Percentiles rank a stretch among this genome's conserved stretches.
Conservation (phyloP, 2,329 filamentous ascomycete species). For the Amauroascus niger region DNA sequence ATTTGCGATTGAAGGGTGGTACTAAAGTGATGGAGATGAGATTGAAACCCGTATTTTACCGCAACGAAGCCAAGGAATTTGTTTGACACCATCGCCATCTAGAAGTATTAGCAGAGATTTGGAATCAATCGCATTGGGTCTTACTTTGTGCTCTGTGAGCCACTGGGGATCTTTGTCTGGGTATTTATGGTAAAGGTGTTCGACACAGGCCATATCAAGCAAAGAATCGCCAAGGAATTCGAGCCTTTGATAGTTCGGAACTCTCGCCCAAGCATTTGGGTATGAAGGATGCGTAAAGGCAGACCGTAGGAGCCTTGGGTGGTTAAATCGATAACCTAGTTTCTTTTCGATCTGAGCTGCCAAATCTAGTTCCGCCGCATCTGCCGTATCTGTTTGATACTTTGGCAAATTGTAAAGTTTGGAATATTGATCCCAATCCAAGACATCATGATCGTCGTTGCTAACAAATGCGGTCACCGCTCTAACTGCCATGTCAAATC, state of each 20-base stretch:
- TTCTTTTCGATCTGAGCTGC: constrained; percentile 53
- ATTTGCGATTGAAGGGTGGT: constrained; percentile 37
- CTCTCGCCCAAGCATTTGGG: constrained; percentile 60
- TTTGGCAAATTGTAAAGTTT: constrained; percentile 56
- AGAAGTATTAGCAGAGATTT: constrained; percentile 4
- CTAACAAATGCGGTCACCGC: constrained; percentile 54
- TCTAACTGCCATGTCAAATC: constrained; percentile 52
- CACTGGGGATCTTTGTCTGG: constrained; percentile 82
- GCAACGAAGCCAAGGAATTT: constrained; percentile 79
- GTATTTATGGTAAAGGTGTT: constrained; percentile 67
- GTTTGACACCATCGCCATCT: constrained; percentile 97
- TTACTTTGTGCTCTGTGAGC: constrained; percentile 85
- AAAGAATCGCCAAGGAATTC: constrained; percentile 88
- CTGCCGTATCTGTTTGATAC: constrained; percentile 57
- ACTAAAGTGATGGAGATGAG: constrained; percentile 50
- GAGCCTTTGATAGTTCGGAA: constrained; percentile 81
- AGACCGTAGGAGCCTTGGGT: constrained; percentile 66
- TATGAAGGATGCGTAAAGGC: constrained; percentile 86
- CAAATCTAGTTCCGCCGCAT: constrained; percentile 59
- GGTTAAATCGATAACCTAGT: constrained; percentile 58
- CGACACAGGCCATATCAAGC: constrained; percentile 75
- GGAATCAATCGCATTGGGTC: constrained; percentile 1
- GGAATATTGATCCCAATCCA: constrained; percentile 63
- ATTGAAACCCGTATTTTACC: constrained; percentile 67
- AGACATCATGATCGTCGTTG: constrained; percentile 59